Base-by-base conservation (phyloP, 1,284 basidiomycete species). In the Melampsora occidentalis region DNA sequence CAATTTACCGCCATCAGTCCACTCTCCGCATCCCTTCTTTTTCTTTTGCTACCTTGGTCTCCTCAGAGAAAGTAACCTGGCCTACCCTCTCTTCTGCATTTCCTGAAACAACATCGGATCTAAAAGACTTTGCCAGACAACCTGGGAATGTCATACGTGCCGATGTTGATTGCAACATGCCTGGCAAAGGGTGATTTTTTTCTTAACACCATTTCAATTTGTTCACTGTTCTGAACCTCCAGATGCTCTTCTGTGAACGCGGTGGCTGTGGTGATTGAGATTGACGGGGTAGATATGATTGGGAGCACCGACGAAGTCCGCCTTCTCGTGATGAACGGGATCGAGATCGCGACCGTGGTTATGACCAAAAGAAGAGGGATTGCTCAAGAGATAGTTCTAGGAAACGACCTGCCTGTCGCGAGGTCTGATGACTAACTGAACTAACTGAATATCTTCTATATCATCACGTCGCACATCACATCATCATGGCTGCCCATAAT, bases 51-150 rank as follows among this genome's bases (percentile, higher is more conserved):
- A 46, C 42, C 42, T 14, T 46, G 42, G 42, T 46, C 10, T 46
- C 42, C 42, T 46, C 9, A 1, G 42, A n/a, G 28, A 57, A 57
- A 57, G 53, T 57, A 57, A 57, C 53, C 53, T 57, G 53, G 53
- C 53, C 53, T 16, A 57, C 22, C 53, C 53, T 57, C 53, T 57
- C 42, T 46, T 46, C 42, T 57, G 28, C 2, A 28, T 28, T 28
- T 22, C 53, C 53, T 20, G 53, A 57, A 22, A 22, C 14, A 28
- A 66, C 72, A 78, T 86, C 97, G 95, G 94, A 97, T 83, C 86
- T 97, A 81, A 97, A 97, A 85, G 94, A 97, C 83, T 97, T 95
- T 80, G 94, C 93, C 80, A 92, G 94, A 78, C 90, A 93, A 81
- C 92, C 91, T 69, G 93, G 91, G 65, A 77, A 75, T 62, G 93